Base-by-base conservation (phyloP, 768 basidiomycete genomes). In the Mycena vitilis region DNA sequence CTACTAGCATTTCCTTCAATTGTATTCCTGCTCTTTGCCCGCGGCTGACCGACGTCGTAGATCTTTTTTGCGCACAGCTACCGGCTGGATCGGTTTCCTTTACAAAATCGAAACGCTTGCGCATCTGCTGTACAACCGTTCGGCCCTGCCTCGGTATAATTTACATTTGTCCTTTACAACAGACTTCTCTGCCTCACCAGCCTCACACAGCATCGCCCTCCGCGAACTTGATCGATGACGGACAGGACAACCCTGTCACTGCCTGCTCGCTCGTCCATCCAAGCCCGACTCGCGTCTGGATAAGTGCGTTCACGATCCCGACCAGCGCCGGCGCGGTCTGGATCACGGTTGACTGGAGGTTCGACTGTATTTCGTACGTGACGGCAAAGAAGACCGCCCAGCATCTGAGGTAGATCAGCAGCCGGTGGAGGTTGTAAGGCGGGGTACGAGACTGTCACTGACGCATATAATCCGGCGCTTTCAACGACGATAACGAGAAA, bases 401-500 rank as follows among this genome's bases (percentile, higher is more conserved):
- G 30, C 25, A 53, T 53, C 51, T 53, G 13, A 22, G 30, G 30
- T 30, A 30, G 2, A 30, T 30, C 30, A 30, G 30, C 30, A 30
- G 2, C 30, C 30, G 3, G 30, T 30, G 30, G 5, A 30, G 30
- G 30, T 3, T 30, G 30, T 2, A 5, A 30, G 30, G 30, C 30
- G 30, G 30, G 30, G 30, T 30, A 38, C 1, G 22, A 18, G 44
- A 62, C 64, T 60, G 18, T 66, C 69, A 62, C 64, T 60, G 18
- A 70, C 69, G 64, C 47, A 51, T 64, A 62, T 6, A 60, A 34
- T 10, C 30, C 69, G 23, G 64, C 64, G n/a, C 64, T 66, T 47
- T 70, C 64, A 16, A 70, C 60, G 7, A 61, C 22, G 42, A 70
- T 66, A 9, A 60, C 48, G 9, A 68, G 56, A n/a, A 68, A 68